phyloP scores from a whole-genome alignment of 805 yeast genomes.

The Zygotorulaspora chibaensis region DNA sequence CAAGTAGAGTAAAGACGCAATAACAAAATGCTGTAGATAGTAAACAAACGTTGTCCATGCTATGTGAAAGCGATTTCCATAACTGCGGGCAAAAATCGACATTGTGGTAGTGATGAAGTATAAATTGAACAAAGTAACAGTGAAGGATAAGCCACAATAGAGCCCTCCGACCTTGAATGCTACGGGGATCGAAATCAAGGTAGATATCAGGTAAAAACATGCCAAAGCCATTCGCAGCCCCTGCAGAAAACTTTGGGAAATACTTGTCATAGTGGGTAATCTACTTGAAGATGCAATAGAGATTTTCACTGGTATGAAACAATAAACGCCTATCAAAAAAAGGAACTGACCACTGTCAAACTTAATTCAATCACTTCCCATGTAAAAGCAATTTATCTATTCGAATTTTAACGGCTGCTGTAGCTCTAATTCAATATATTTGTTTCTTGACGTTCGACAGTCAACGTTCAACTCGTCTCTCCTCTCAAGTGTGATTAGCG shows the following conservation, averaged over 20 bases:
- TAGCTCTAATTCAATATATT: not conserved
- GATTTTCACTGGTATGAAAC: not conserved
- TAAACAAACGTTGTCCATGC: slow-evolving; percentile 45
- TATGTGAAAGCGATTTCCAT: slow-evolving; percentile 20
- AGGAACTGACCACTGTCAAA: slow-evolving; percentile 6
- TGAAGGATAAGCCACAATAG: slow-evolving; percentile 81
- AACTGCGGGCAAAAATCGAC: slow-evolving; percentile 45
- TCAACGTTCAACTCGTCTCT: not conserved
- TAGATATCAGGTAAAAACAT: slow-evolving; percentile 58
- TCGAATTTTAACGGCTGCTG: not conserved
- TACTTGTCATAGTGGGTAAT: slow-evolving; percentile 1
- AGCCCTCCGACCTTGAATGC: slow-evolving; percentile 93
- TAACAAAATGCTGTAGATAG: slow-evolving; percentile 74
- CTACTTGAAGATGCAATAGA: too few relatives aligned
- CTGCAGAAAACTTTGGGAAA: slow-evolving; percentile 16
- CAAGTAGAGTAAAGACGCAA: slow-evolving; percentile 76
- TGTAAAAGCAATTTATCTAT: not conserved
- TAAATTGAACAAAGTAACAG: slow-evolving; percentile 63
- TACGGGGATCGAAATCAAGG: slow-evolving; percentile 80
- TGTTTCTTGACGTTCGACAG: not conserved
- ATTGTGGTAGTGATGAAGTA: slow-evolving; percentile 73
- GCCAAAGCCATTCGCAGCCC: slow-evolving; percentile 41
- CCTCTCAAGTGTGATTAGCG: not conserved
- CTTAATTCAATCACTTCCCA: not conserved
- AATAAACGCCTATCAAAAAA: not conserved